Evolutionary conservation across 805 yeast species (phyloP).

Genomic region (Nakazawaea molendinolei): DNA sequence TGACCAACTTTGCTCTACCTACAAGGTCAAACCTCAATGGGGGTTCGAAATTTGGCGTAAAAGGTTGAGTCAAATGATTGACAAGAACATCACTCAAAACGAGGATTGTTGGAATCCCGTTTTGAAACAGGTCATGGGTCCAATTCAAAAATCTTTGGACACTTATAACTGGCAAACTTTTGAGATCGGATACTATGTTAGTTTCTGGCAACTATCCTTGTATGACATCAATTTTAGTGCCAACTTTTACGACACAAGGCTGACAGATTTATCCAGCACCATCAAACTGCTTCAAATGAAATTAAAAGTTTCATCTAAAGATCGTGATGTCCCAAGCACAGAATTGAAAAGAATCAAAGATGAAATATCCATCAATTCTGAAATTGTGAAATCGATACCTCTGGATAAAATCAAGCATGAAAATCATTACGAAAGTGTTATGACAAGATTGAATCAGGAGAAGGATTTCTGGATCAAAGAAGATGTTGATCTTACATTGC

Average conservation of each 20-base stretch:
- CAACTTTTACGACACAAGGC: constrained; percentile 42
- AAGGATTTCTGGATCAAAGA: constrained; percentile 34
- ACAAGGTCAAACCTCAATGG: constrained; percentile 50
- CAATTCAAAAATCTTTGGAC: constrained; percentile 15
- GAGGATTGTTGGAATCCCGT: constrained; percentile 11
- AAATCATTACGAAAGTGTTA: constrained; percentile 27
- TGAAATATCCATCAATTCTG: constrained; percentile 21
- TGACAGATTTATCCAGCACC: constrained; percentile 30
- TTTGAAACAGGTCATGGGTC: constrained; percentile 11
- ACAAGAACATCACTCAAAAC: constrained; percentile 18
- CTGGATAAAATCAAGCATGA: constrained; percentile 40
- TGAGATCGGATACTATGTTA: constrained; percentile 38
- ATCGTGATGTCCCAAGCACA: constrained; percentile 18
- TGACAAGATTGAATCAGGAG: constrained; percentile 22
- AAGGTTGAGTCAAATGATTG: constrained; percentile 23
- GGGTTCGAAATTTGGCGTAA: constrained; percentile 75
- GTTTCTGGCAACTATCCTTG: constrained; percentile 70
- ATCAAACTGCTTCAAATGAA: constrained; percentile 30
- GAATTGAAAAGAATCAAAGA: constrained; percentile 21
- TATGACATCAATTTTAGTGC: constrained; percentile 61
- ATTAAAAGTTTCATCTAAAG: constrained; percentile 23
- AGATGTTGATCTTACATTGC: constrained; percentile 10
- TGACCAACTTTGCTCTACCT: constrained; percentile 32
- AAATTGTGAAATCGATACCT: constrained; percentile 24
- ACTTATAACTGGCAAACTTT: constrained; percentile 22